Conservation (phyloP, 2,329 filamentous ascomycete genomes). For the Emericellopsis atlantica region DNA sequence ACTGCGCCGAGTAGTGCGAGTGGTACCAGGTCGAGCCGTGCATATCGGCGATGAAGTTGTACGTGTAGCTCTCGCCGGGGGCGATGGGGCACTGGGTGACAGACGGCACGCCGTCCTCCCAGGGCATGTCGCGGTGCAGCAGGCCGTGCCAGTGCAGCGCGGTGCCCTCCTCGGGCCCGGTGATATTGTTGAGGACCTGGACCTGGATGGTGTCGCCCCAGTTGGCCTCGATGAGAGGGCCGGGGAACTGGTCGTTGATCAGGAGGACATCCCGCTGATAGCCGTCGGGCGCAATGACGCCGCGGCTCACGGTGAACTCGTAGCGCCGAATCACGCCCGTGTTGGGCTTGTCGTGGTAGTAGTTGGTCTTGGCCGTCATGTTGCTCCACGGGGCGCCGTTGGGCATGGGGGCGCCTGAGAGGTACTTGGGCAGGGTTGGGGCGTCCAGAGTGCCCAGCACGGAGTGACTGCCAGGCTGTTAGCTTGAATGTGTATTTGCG, state of each 20-base stretch:
- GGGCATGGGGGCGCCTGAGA: slow-evolving; percentile 35
- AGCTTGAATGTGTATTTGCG: too few species aligned
- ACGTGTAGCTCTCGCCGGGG: slow-evolving; percentile 42
- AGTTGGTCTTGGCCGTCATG: slow-evolving; percentile 32
- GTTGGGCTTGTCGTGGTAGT: slow-evolving; percentile 31
- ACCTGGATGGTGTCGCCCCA: slow-evolving; percentile 53
- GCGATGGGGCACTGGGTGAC: slow-evolving; percentile 54
- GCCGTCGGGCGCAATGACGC: slow-evolving; percentile 41
- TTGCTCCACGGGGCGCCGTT: slow-evolving; percentile 40
- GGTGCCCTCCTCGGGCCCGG: slow-evolving; percentile 29
- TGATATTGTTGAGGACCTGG: slow-evolving; percentile 58
- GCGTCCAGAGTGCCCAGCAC: slow-evolving; percentile 24
- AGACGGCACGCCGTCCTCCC: slow-evolving; percentile 39
- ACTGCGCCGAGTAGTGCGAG: slow-evolving; percentile 46
- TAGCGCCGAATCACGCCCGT: slow-evolving; percentile 44
- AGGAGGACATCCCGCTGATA: slow-evolving; percentile 41
- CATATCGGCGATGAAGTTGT: slow-evolving; percentile 36
- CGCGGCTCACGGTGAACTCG: slow-evolving; percentile 38
- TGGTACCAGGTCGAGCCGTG: slow-evolving; percentile 49
- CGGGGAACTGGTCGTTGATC: slow-evolving; percentile 54
- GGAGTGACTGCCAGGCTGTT: slow-evolving; percentile 5
- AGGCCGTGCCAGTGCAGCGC: slow-evolving; percentile 43
- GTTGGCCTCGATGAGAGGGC: slow-evolving; percentile 51
- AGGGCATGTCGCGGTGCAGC: slow-evolving; percentile 31
- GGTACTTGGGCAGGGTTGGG: slow-evolving; percentile 25